Conservation (phyloP, 345 rosid species). For the Eucalyptus viminalis region DNA sequence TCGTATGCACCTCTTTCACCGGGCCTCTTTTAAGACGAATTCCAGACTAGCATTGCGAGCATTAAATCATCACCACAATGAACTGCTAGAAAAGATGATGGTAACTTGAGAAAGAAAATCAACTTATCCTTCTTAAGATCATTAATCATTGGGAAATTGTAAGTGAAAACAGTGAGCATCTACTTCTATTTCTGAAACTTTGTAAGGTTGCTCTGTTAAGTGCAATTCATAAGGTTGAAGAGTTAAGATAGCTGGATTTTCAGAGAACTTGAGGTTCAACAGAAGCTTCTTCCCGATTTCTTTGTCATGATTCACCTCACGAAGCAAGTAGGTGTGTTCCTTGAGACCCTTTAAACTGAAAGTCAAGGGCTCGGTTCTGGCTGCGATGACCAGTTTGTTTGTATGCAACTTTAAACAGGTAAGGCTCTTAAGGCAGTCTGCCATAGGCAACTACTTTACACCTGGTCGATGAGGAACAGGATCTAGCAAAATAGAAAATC, state of each 20-base stretch:
- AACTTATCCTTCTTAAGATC: constrained; percentile 24
- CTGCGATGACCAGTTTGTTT: too few species aligned
- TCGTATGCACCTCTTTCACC: constrained; percentile 43
- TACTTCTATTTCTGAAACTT: not conserved
- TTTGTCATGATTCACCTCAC: constrained; percentile 90
- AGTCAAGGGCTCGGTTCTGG: too few species aligned
- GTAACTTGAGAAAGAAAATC: not conserved
- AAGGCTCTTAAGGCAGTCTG: too few species aligned
- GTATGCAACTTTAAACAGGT: too few species aligned
- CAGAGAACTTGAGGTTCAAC: constrained; percentile 83
- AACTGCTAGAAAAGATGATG: not conserved
- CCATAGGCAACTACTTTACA: too few species aligned
- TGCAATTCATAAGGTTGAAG: not conserved
- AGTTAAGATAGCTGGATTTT: constrained; percentile 50
- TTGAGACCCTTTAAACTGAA: not conserved
- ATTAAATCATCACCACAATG: not conserved
- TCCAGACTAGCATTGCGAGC: constrained; percentile 20
- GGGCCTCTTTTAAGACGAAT: constrained; percentile 37
- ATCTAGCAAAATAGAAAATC: too few species aligned
- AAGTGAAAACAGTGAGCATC: not conserved
- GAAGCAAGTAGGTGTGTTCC: constrained; percentile 79
- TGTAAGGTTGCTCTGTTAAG: not conserved
- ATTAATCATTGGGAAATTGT: not conserved
- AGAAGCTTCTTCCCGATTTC: constrained; percentile 89
- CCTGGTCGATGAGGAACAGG: too few species aligned